A percentile compares a stretch with the other conserved stretches of the same genome.
These are phyloP conservation scores for Cyberlindnera xishuangbannaensis DNA, from an alignment of 805 yeast genomes.

Conservation along the genomic window DNA sequence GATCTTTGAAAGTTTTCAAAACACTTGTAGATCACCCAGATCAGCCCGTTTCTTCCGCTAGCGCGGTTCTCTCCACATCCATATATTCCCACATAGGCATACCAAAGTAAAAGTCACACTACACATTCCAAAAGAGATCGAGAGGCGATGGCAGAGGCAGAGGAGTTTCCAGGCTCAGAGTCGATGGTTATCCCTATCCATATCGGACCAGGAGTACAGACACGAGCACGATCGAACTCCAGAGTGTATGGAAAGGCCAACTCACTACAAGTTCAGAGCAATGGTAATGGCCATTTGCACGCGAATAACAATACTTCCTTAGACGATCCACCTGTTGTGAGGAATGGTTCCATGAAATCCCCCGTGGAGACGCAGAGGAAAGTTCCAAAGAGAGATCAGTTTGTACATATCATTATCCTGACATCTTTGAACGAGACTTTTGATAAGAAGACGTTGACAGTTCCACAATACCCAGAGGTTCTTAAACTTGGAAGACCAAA, in stretches of 20 bases:
- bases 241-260: neutral
- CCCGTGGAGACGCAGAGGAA: neutral
- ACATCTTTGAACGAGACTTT: constrained; percentile 78
- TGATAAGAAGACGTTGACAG: constrained; percentile 66
- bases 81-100: no score
- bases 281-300: no score
- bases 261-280: no score
- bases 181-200: neutral
- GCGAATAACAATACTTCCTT: no score
- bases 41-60: no score
- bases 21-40: no score
- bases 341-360: neutral
- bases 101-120: no score
- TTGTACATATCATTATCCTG: constrained; percentile 60
- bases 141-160: no score
- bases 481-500: constrained; percentile 88
- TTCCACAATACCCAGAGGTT: constrained; percentile 79
- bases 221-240: constrained; percentile 1
- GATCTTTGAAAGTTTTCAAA: neutral
- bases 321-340: no score
- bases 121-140: neutral
- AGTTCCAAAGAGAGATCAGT: constrained; percentile 17
- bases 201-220: neutral
- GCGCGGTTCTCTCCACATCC: no score
- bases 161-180: neutral